Conservation (phyloP, 108 stramenopile species). For the Cyclostephanos invisitatus region DNA sequence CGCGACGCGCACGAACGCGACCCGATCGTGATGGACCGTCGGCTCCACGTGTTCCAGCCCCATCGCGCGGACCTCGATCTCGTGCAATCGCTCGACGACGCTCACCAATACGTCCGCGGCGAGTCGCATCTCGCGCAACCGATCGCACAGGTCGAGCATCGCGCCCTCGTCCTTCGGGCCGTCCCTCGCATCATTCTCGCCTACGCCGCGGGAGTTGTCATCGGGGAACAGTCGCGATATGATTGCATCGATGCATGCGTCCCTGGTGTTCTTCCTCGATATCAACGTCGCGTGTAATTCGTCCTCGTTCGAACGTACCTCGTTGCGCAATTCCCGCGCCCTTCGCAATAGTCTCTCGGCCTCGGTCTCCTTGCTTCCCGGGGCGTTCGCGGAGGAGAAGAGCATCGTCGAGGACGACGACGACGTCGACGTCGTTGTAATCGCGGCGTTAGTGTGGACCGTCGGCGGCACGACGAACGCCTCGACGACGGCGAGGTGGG, state of each 20-base stretch:
- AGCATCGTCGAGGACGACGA: background rate
- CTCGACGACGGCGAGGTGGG: background rate
- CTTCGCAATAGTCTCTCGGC: constrained; percentile 45
- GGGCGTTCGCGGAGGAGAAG: constrained; percentile 19
- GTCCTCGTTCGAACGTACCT: constrained; percentile 39
- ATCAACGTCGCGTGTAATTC: constrained; percentile 44
- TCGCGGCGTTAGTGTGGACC: background rate
- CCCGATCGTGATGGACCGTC: constrained; percentile 30
- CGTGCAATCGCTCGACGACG: constrained; percentile 47
- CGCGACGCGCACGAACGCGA: constrained; percentile 36
- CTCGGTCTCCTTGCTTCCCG: too few relatives aligned
- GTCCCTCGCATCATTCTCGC: constrained; percentile 9
- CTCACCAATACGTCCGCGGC: constrained; percentile 37
- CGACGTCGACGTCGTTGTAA: background rate
- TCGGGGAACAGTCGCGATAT: constrained; percentile 45
- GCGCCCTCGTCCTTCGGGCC: constrained; percentile 16
- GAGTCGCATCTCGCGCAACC: constrained; percentile 39
- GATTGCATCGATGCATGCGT: constrained; percentile 41
- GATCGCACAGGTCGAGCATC: constrained; percentile 24
- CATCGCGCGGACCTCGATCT: constrained; percentile 41
- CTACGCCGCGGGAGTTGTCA: constrained; percentile 1
- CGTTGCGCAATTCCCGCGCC: constrained; percentile 43
- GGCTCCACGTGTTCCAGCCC: constrained; percentile 53
- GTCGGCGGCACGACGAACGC: background rate
- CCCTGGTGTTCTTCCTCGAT: constrained; percentile 38